phyloP scores from a whole-genome alignment of 352 stramenopile genomes.

The Pythium sukuiense region DNA sequence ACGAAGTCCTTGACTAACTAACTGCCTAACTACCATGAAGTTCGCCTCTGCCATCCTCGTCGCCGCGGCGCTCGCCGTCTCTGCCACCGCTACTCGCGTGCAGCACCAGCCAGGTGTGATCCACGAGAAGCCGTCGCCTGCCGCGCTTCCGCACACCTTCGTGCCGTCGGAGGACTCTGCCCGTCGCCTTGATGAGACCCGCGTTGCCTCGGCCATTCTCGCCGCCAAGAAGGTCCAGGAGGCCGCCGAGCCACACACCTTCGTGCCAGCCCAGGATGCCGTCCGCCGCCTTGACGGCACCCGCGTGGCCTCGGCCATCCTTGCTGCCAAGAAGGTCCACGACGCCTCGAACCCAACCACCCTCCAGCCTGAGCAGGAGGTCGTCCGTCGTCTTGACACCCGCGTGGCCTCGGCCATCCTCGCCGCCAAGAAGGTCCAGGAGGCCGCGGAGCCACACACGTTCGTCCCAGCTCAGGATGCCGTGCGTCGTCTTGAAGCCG shows the following conservation, averaged over 20 bases:
- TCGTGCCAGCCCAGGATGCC: not conserved
- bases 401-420: constrained; percentile 5
- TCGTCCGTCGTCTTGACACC: no score
- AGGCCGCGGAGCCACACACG: not conserved
- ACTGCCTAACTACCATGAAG: constrained; percentile 14
- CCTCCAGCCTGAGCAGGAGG: no score
- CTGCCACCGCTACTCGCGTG: not conserved
- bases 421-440: not conserved
- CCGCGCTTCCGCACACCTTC: not conserved
- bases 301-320: not conserved
- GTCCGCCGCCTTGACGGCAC: not conserved
- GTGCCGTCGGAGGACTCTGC: not conserved
- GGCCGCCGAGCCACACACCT: not conserved
- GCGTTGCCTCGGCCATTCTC: not conserved
- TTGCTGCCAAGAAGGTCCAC: constrained; percentile 8
- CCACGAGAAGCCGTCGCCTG: not conserved
- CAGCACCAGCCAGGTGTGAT: not conserved
- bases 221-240: no score
- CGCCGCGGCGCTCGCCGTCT: constrained; percentile 12
- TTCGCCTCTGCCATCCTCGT: not conserved
- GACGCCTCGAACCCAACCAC: not conserved
- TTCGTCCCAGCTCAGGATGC: not conserved
- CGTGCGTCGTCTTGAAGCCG: not conserved
- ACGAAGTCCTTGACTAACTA: not conserved
- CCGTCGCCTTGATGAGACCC: no score